Evolutionary conservation across 495 filamentous ascomycete species (phyloP).

Genomic region (Aspergillus steynii): DNA sequence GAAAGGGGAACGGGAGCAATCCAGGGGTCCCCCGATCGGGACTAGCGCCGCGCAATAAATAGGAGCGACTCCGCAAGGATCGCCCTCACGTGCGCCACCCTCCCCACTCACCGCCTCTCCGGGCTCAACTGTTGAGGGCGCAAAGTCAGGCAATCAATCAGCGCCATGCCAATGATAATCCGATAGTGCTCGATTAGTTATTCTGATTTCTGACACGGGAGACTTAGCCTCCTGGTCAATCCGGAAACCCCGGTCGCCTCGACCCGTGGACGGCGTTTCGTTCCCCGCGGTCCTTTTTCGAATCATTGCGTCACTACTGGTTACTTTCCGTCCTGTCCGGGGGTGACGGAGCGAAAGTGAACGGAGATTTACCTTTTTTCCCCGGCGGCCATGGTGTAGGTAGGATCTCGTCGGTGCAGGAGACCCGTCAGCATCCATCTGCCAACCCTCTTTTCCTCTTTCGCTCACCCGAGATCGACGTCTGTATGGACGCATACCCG

Average conservation of each 20-base stretch:
- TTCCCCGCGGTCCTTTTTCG: neutral
- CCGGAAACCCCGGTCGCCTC: too few species aligned
- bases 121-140: conserved; percentile 7
- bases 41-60: neutral
- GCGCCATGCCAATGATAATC: neutral
- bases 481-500: too few species aligned
- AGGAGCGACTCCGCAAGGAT: conserved; percentile 8
- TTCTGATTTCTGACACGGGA: neutral
- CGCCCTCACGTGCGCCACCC: conserved; percentile 6
- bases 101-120: conserved; percentile 3
- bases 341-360: neutral
- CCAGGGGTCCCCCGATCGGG: too few species aligned
- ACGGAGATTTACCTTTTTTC: neutral
- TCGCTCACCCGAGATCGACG: neutral
- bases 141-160: conserved; percentile 2
- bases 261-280: too few species aligned
- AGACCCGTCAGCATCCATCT: neutral
- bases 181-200: neutral
- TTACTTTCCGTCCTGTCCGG: neutral
- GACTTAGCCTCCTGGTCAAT: too few species aligned
- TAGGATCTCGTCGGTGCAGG: neutral
- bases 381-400: too few species aligned
- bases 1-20: neutral
- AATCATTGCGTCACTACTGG: neutral
- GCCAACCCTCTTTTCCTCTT: neutral